phyloP scores from a whole-genome alignment of 2,329 filamentous ascomycete species.

The Botrytis hyacinthi region DNA sequence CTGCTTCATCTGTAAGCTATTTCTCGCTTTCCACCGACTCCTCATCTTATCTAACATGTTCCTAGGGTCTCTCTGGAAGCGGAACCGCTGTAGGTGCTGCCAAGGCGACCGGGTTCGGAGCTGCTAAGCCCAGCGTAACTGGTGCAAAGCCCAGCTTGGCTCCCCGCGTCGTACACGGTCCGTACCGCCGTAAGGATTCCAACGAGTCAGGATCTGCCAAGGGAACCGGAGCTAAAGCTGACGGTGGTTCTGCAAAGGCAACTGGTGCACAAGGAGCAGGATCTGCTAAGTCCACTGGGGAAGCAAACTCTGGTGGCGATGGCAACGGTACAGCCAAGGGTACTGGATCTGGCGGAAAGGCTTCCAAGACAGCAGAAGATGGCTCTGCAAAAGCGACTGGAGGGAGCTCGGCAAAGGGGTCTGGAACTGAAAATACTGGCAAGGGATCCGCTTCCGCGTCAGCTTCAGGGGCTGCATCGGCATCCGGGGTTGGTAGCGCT shows the following conservation, averaged over 20 bases:
- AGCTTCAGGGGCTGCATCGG: not conserved
- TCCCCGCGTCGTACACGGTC: not conserved
- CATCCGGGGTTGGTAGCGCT: conserved; percentile 14
- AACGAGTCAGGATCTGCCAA: not conserved
- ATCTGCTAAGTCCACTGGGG: conserved; percentile 6
- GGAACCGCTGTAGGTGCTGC: not conserved
- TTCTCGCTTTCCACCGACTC: too few relatives aligned
- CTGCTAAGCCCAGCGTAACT: not conserved
- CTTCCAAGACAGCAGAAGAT: not conserved
- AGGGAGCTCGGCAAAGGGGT: not conserved
- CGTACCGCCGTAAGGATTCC: conserved; percentile 1
- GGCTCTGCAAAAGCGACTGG: conserved; percentile 1
- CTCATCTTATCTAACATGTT: not conserved
- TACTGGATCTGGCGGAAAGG: conserved; percentile 1
- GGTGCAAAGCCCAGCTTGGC: not conserved
- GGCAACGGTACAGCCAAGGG: not conserved
- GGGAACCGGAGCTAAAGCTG: not conserved
- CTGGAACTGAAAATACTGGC: not conserved
- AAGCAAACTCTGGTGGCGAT: not conserved
- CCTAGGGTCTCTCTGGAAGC: conserved; percentile 18
- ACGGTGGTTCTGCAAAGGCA: not conserved
- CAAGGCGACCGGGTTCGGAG: conserved; percentile 6
- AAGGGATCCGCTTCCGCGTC: conserved; percentile 1
- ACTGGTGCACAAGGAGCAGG: not conserved
- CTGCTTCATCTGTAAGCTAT: conserved; percentile 25